Base-by-base conservation (phyloP, 768 basidiomycete genomes). In the Polyporus arcularius region DNA sequence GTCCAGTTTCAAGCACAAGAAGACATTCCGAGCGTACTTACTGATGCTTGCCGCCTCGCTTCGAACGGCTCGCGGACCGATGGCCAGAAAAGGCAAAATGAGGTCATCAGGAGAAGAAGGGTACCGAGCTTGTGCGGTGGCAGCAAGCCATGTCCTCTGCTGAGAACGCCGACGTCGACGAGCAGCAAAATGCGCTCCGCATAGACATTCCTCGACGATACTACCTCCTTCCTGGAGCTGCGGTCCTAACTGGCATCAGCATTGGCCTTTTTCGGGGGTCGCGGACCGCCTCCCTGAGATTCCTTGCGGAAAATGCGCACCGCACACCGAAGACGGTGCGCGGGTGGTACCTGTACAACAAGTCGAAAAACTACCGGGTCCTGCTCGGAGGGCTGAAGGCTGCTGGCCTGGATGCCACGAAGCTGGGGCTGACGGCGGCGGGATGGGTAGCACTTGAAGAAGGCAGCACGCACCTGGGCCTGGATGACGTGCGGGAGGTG, bases 271-370 rank as follows among this genome's bases (percentile, higher is more conserved):
- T 89, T 66, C 86, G 91, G 18, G 89, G 88, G 18, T 86, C 86
- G 11, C 83, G 89, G 46, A 79, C 74, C 49, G 85, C 89, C n/a
- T 82, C 85, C 12, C 76, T 94, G 71, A 88, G 85, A 53, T 96
- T 90, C 73, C 81, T 95, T 52, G 94, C 93, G n/a, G 94, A 96
- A 74, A 96, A 96, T 72, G 94, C 87, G 46, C 94, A 96, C 74
- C 82, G 92, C 57, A 82, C 89, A 50, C 94, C 94, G 21, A 87
- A 76, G 66, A 96, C 94, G 32, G 82, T 93, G 59, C 85, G 88
- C 66, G 94, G 94, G 60, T 96, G 94, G 94, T 96, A 95, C 74
- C 90, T 93, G 68, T 96, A 96, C 85, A 90, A 93, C 72, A 96
- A 96, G 79, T 94, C 92, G 31, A 96, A 96, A 74, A 96, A 96